These are phyloP conservation scores for Monoraphidium neglectum DNA, from an alignment of 139 green algal species.

Conservation along the genomic window DNA sequence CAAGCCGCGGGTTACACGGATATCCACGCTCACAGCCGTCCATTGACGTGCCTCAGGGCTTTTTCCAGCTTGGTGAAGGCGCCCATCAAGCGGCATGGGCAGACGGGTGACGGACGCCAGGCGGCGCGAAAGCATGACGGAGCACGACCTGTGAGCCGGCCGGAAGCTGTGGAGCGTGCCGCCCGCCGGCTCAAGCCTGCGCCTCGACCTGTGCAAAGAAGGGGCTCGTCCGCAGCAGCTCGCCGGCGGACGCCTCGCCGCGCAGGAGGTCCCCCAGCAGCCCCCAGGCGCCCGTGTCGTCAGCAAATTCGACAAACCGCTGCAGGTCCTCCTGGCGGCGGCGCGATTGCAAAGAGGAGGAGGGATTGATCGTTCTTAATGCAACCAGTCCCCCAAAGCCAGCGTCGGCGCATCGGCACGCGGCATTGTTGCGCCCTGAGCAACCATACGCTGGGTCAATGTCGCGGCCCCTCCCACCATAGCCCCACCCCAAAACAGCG, in stretches of 20 bases:
- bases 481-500: neutral
- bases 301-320: conserved; percentile 12
- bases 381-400: neutral
- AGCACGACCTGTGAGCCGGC: too few species aligned
- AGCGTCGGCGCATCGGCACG: too few species aligned
- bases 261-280: conserved; percentile 22
- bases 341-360: neutral
- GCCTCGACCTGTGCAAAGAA: conserved; percentile 10
- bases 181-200: too few species aligned
- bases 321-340: neutral
- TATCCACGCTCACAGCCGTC: too few species aligned
- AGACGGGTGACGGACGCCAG: too few species aligned
- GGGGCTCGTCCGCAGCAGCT: conserved; percentile 7
- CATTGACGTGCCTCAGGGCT: too few species aligned
- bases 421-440: neutral
- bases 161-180: too few species aligned
- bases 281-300: conserved; percentile 23
- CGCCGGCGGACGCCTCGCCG: conserved; percentile 12
- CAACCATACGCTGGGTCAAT: neutral
- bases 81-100: too few species aligned
- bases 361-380: too few species aligned
- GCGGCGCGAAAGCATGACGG: too few species aligned
- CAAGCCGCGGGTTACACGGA: too few species aligned
- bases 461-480: neutral
- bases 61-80: too few species aligned